Conservation (phyloP, 2,329 filamentous ascomycete species). For the Fusarium sp. region DNA sequence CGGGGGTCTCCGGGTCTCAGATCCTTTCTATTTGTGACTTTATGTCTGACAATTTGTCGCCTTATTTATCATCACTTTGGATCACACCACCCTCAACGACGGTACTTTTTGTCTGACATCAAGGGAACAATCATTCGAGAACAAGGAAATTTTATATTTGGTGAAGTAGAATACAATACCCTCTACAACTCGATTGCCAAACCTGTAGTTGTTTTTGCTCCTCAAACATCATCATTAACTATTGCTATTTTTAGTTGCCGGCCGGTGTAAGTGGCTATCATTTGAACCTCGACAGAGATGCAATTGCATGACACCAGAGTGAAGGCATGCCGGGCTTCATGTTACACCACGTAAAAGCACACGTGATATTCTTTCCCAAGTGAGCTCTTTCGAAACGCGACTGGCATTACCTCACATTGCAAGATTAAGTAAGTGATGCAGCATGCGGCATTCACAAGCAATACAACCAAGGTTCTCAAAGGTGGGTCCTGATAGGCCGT, state of each 20-base stretch:
- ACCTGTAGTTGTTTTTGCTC: neutral
- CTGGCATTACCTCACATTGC: neutral
- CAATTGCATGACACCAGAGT: neutral
- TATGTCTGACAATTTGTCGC: neutral
- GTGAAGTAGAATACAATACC: rapidly evolving
- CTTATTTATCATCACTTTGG: neutral
- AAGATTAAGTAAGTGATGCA: neutral
- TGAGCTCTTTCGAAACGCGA: rapidly evolving
- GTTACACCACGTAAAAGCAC: neutral
- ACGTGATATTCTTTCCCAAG: neutral
- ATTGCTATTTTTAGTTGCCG: neutral
- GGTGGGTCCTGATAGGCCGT: neutral
- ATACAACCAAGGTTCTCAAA: neutral
- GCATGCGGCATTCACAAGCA: neutral
- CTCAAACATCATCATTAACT: neutral
- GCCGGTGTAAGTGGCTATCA: neutral
- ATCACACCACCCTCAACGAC: neutral
- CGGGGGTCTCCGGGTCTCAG: neutral
- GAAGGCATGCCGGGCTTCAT: neutral
- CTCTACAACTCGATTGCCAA: rapidly evolving
- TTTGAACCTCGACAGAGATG: neutral
- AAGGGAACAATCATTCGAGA: rapidly evolving
- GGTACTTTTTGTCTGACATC: neutral
- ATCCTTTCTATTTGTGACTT: neutral
- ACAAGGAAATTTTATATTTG: rapidly evolving